Evolutionary conservation across 805 yeast genomes (phyloP).

Genomic region (Yamadazyma phyllophila): DNA sequence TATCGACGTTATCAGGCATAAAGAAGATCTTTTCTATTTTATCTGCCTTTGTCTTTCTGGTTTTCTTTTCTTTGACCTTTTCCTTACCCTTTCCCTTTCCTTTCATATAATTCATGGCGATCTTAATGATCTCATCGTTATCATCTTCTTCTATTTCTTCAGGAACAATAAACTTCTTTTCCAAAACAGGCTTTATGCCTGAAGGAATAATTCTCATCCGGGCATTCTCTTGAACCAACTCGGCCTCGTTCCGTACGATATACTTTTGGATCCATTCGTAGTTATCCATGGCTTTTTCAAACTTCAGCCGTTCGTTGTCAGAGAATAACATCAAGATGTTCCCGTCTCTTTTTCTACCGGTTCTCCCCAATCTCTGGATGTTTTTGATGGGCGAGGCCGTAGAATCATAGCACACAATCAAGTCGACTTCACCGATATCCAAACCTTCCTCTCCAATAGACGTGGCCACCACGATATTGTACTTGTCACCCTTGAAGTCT

Average conservation of each 20-base stretch:
- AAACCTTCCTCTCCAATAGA: constrained; percentile 98
- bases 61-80: constrained; percentile 8
- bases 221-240: constrained; percentile 38
- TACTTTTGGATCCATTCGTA: constrained; percentile 75
- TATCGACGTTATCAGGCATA: constrained; percentile 71
- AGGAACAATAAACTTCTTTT: constrained; percentile 59
- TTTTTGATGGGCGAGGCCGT: constrained; percentile 91
- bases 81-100: constrained; percentile 12
- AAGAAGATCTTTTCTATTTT: constrained; percentile 47
- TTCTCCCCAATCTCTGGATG: constrained; percentile 95
- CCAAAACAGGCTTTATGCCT: constrained; percentile 53
- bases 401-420: constrained; percentile 89
- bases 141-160: constrained; percentile 37
- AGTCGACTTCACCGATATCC: constrained; percentile 96
- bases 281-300: constrained; percentile 80
- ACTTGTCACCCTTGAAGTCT: constrained; percentile 67
- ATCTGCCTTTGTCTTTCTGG: constrained; percentile 6
- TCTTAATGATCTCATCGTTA: constrained; percentile 61
- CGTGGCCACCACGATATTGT: constrained; percentile 87
- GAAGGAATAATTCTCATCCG: constrained; percentile 71
- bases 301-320: constrained; percentile 72
- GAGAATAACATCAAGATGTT: constrained; percentile 72
- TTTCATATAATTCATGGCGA: constrained; percentile 63
- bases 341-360: constrained; percentile 94
- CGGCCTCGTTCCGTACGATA: constrained; percentile 46